These are phyloP conservation scores for Leishmania martiniquensis DNA, from an alignment of 208 protist genomes.

Conservation along the genomic window DNA sequence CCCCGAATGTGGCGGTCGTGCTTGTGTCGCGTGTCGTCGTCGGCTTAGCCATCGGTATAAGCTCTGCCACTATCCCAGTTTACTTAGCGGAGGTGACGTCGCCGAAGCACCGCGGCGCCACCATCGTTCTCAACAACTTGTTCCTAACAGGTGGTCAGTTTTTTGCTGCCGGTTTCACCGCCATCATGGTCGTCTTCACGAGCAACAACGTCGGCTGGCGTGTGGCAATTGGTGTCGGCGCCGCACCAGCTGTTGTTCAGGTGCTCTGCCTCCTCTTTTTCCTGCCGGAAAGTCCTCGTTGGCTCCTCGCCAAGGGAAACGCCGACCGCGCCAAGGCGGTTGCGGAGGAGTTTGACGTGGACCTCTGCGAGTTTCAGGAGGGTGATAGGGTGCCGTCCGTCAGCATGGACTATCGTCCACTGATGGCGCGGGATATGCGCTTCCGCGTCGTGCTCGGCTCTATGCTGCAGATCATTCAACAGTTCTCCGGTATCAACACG, in stretches of 20 bases:
- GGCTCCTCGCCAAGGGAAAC: slow-evolving; percentile 66
- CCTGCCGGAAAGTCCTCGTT: slow-evolving; percentile 90
- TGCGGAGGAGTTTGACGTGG: slow-evolving; percentile 62
- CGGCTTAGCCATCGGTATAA: slow-evolving; percentile 86
- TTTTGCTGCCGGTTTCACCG: slow-evolving; percentile 72
- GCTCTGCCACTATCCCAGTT: slow-evolving; percentile 90
- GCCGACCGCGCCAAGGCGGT: slow-evolving; percentile 49
- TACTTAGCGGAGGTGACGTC: slow-evolving; percentile 91
- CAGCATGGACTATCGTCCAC: slow-evolving; percentile 53
- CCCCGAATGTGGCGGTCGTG: slow-evolving; percentile 66
- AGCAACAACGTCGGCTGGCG: slow-evolving; percentile 87
- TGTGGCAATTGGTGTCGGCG: slow-evolving; percentile 83
- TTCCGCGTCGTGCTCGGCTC: slow-evolving; percentile 79
- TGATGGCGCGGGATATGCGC: slow-evolving; percentile 63
- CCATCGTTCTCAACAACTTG: slow-evolving; percentile 91
- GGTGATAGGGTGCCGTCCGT: slow-evolving; percentile 49
- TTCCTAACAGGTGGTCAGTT: slow-evolving; percentile 89
- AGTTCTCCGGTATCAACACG: slow-evolving; percentile 93
- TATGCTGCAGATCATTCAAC: slow-evolving; percentile 91
- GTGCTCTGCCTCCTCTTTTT: slow-evolving; percentile 79
- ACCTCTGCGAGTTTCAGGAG: slow-evolving; percentile 53
- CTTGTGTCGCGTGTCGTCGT: slow-evolving; percentile 85
- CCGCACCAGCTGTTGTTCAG: slow-evolving; percentile 80
- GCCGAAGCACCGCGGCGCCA: slow-evolving; percentile 70
- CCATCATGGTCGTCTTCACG: slow-evolving; percentile 76